Base-by-base conservation (phyloP, 768 basidiomycete genomes). In the Boletus sp. region DNA sequence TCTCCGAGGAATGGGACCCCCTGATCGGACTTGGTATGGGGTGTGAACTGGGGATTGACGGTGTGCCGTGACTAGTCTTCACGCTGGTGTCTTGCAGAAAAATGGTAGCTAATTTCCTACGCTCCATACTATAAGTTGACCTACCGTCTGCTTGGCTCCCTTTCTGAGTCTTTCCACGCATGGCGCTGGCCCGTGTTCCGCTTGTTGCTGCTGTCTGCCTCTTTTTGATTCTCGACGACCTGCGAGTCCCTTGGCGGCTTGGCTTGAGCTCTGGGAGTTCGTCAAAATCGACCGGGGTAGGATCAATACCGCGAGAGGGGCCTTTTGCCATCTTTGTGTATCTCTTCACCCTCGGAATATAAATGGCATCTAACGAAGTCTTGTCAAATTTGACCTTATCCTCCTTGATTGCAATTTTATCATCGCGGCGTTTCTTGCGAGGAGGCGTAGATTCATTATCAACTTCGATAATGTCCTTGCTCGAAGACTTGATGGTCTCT, bases 311-410 rank as follows among this genome's bases (percentile, higher is more conserved):
- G 18, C 75, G 68, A 30, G 77, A 73, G 7, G 76, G 70, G 28
- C 62, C 61, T 36, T 72, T 71, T 17, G 62, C 68, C 60, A 73
- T 74, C 59, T 69, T 74, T 3, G 66, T 66, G 56, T 69, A 71
- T 57, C 69, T 75, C 54, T 71, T 77, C 4, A 62, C 58, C 30
- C 57, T 53, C 28, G 56, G 49, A 18, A 30, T 47, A 7, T 61
- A 52, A 11, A 56, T 44, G 24, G 55, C 28, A 20, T 40, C 58
- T 18, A 28, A 36, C 5, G 28, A 33, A n/a, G 33, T 50, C 41
- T 54, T 47, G 14, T 50, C 50, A 33, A 24, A 33, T 17, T 50
- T 42, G 47, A 46, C n/a, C 12, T 40, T 54, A 35, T 59, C 35
- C 24, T 46, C 55, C 20, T 15, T 39, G 15, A 33, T 33, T 28